A percentile compares a stretch with the other conserved stretches of the same genome.
Evolutionary conservation across 1,139 yeast genomes (phyloP).

Genomic region (Scheffersomyces cryptocercus): DNA sequence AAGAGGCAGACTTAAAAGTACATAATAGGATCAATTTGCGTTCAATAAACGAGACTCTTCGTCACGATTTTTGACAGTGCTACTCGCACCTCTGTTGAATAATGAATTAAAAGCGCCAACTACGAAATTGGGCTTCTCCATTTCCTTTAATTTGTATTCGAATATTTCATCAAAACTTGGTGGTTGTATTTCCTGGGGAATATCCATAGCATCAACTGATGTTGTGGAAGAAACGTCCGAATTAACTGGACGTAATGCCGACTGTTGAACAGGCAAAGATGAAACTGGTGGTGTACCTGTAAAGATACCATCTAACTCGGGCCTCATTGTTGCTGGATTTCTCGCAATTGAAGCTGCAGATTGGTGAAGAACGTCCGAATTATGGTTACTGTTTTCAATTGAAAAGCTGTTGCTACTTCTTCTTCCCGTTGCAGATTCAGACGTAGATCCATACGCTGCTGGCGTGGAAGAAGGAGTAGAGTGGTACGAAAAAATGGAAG

Average conservation of each 20-base stretch:
- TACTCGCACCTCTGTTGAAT: no score
- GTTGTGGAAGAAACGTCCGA: constrained; percentile 20
- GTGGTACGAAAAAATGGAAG: constrained; percentile 48
- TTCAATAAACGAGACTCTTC: no score
- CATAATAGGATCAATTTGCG: no score
- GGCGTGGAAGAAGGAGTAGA: constrained; percentile 14
- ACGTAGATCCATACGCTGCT: constrained; percentile 18
- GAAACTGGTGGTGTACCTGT: constrained; percentile 29
- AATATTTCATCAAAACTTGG: constrained; percentile 35
- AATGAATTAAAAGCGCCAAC: no score
- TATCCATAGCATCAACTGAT: constrained; percentile 21
- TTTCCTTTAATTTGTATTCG: constrained; percentile 23
- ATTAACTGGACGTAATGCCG: constrained; percentile 21
- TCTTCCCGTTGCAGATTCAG: constrained; percentile 3
- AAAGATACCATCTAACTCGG: constrained; percentile 34
- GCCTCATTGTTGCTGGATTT: constrained; percentile 35
- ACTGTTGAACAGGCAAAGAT: constrained; percentile 7
- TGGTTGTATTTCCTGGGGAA: constrained; percentile 41
- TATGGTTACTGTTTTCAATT: constrained; percentile 3
- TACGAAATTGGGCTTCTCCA: neutral
- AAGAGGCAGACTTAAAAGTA: no score
- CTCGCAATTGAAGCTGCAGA: constrained; percentile 44
- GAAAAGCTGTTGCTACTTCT: constrained; percentile 22
- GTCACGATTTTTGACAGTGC: no score
- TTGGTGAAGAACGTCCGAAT: constrained; percentile 9